Percentiles rank a stretch among this genome's conserved stretches.
Evolutionary conservation across 2,329 filamentous ascomycete genomes (phyloP).

Genomic region (Xylariaceae sp.): DNA sequence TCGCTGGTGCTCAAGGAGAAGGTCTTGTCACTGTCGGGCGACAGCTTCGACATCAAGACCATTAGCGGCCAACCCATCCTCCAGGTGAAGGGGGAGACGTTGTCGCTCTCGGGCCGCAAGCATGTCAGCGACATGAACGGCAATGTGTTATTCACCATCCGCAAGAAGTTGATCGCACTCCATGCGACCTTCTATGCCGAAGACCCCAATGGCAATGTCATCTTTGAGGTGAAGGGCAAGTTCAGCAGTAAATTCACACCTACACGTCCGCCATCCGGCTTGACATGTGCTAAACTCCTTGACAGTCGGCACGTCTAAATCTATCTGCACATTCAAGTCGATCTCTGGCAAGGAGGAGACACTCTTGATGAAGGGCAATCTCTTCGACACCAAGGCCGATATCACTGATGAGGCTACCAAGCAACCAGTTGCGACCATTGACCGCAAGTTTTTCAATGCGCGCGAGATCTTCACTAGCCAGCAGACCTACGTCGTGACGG

Average conservation of each 20-base stretch:
- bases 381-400: conserved; percentile 60
- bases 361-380: conserved; percentile 66
- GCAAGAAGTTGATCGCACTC: conserved; percentile 57
- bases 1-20: conserved; percentile 66
- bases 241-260: conserved; percentile 53
- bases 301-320: conserved; percentile 60
- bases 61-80: conserved; percentile 59
- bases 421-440: conserved; percentile 61
- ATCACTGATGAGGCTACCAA: conserved; percentile 60
- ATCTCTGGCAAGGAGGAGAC: conserved; percentile 49
- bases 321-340: conserved; percentile 63
- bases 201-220: conserved; percentile 49
- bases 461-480: conserved; percentile 64
- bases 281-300: no score
- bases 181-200: conserved; percentile 59
- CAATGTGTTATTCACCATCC: conserved; percentile 63
- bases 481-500: conserved; percentile 68
- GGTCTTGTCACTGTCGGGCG: conserved; percentile 64
- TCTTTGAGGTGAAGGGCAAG: conserved; percentile 62
- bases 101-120: conserved; percentile 61
- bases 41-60: conserved; percentile 68
- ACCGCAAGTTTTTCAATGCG: conserved; percentile 62
- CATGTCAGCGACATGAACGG: conserved; percentile 58
- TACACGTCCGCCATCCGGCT: no score
- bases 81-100: conserved; percentile 60